Base-by-base conservation (phyloP, 441 rosid species). In the Sinapis alba region DNA sequence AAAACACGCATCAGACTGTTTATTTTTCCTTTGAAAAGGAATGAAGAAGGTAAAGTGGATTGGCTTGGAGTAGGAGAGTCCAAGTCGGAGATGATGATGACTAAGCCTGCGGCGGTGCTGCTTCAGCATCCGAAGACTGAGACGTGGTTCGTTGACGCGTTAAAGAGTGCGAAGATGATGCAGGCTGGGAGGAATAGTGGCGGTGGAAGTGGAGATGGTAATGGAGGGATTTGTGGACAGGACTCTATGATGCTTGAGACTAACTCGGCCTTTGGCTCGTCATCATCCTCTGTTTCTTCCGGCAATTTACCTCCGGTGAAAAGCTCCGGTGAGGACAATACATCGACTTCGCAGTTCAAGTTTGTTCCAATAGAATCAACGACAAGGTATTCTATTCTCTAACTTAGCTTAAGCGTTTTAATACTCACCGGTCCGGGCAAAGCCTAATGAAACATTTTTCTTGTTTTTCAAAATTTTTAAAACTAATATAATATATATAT, bases 121-220 rank as follows among this genome's bases (percentile, higher is more conserved):
- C 77, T 79, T 51, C 68, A 74, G 62, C 90, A 90, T 19, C 96
- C 98, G 1, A 92, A 83, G 85, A 88, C 91, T 3, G 98, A 90
- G 73, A 65, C 78, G 56, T 92, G 94, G 96, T 90, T 92, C 69
- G 84, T 81, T 20, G 98, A 93, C 73, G 95, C 87, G 47, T 80
- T 93, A 75, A 88, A 86, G 81, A 82, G 86, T 68, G 83, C 87
- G 13, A 81, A 84, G 82, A 84, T 84, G 70, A 76, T 82, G 86
- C 85, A 79, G 71, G 74, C 76, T 23, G 78, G 81, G 45, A 59
- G 59, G 45, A 26, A 21, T 50, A 73, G 59, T 30, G 81, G 78
- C 36, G 73, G 62, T 71, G 76, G 76, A 62, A 75, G 77, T 1
- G 74, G 70, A 68, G 84, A 47, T 47, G 54, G 3, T 47, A 45